Evolutionary conservation across 2,329 filamentous ascomycete species (phyloP).

Genomic region (Chlorencoelia australis): DNA sequence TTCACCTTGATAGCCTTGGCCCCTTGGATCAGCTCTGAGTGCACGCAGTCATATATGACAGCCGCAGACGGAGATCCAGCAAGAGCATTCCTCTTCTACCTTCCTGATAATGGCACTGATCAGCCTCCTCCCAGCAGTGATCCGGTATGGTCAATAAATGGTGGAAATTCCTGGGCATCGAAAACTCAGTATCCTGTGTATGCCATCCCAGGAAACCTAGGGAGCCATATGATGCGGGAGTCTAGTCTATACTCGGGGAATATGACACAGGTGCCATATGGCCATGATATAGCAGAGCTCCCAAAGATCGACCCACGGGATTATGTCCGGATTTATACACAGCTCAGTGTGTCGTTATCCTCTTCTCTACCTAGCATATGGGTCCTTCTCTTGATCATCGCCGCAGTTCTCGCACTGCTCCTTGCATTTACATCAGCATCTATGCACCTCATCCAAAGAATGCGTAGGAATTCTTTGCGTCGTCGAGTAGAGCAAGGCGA

Average conservation of each 20-base stretch:
- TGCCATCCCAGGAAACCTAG: slow-evolving; percentile 61
- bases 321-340: slow-evolving; percentile 51
- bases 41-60: slow-evolving; percentile 62
- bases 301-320: slow-evolving; percentile 47
- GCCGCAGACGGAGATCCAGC: slow-evolving; percentile 48
- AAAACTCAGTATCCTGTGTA: slow-evolving; percentile 73
- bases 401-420: slow-evolving; percentile 60
- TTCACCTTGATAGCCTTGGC: slow-evolving; percentile 74
- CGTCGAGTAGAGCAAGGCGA: slow-evolving; percentile 67
- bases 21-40: slow-evolving; percentile 71
- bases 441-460: slow-evolving; percentile 71
- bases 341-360: slow-evolving; percentile 38
- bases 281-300: slow-evolving; percentile 42
- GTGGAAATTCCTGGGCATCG: slow-evolving; percentile 60
- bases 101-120: slow-evolving; percentile 42
- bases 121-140: slow-evolving; percentile 58
- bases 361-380: slow-evolving; percentile 60
- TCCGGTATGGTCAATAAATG: slow-evolving; percentile 58
- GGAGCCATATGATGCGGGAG: slow-evolving; percentile 58
- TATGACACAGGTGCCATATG: slow-evolving; percentile 50
- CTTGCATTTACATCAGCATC: slow-evolving; percentile 55
- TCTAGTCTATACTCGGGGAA: slow-evolving; percentile 71
- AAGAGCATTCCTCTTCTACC: slow-evolving; percentile 54
- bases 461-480: slow-evolving; percentile 56
- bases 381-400: slow-evolving; percentile 64